Base-by-base conservation (phyloP, 148 eudicot species). In the Beta vulgaris region DNA sequence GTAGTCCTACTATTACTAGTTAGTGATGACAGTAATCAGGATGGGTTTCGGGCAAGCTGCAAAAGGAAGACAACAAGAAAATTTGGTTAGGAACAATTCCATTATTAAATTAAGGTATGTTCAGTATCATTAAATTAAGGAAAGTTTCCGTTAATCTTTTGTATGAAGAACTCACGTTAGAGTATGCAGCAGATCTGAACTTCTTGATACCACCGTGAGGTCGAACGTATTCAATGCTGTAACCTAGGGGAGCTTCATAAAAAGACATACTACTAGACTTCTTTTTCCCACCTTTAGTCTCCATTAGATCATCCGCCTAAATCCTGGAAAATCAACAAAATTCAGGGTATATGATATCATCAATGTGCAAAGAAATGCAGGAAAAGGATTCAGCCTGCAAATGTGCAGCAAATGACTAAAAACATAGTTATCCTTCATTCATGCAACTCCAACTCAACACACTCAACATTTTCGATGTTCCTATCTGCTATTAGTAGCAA, bases 151-250 rank as follows among this genome's bases (percentile, higher is more conserved):
- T 21, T 46, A 25, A 37, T 37, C 46, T 15, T 9, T 64, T 1
- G 59, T 15, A 55, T 34, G 16, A 2, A 39, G 25, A 74, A 77
- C 94, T 75, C 21, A 92, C 95, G 93, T 90, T 90, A 83, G 98
- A 93, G 85, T 93, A 93, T 43, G 91, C 96, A 90, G 93, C 93
- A 73, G 98, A 90, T 86, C 79, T 85, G 91, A 93, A 93, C 82
- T 90, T 93, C 90, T 83, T 84, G 85, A 90, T 86, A 79, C 90
- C 98, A 71, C 96, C 98, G 83, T 84, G 54, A 62, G 96, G 98
- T 77, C 98, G 90, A 80, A 90, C 82, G 88, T 93, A 96, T 82
- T 93, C 96, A 86, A 93, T 93, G 85, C 88, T 85, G 86, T 90
- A 92, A 61, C 91, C 93, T 58, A 93, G 87, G 88, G 96, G 98